These are phyloP conservation scores for Alternaria burnsii DNA, from an alignment of 2,329 filamentous ascomycete species.

Conservation along the genomic window DNA sequence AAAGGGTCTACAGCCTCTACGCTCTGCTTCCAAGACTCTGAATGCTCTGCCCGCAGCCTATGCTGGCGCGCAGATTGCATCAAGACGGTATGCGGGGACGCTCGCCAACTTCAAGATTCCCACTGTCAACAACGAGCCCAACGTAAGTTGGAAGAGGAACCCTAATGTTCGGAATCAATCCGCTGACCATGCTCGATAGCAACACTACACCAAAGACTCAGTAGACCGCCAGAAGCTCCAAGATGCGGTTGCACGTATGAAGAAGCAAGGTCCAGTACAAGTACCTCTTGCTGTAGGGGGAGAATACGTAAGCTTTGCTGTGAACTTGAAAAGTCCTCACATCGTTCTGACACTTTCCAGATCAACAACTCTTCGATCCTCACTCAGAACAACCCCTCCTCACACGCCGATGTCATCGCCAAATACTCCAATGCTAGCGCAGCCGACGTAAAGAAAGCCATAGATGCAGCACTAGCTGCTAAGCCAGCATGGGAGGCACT, in stretches of 20 bases:
- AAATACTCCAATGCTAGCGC: constrained; percentile 84
- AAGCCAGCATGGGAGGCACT: constrained; percentile 86
- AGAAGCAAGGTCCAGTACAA: constrained; percentile 74
- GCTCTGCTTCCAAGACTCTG: constrained; percentile 40
- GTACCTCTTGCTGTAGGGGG: constrained; percentile 87
- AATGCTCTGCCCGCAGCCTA: constrained; percentile 31
- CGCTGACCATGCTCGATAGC: constrained; percentile 61
- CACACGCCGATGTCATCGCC: constrained; percentile 79
- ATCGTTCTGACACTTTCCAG: constrained; percentile 51
- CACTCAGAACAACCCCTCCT: constrained; percentile 82
- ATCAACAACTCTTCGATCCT: constrained; percentile 72
- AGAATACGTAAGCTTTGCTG: constrained; percentile 68
- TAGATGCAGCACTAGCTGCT: constrained; percentile 84
- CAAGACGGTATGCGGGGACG: constrained; percentile 58
- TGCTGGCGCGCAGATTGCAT: constrained; percentile 34
- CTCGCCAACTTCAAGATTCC: constrained; percentile 89
- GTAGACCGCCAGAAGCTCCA: constrained; percentile 78
- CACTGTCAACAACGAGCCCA: constrained; percentile 90
- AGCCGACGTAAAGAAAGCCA: constrained; percentile 79
- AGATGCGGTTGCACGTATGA: constrained; percentile 74
- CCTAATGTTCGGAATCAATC: background rate
- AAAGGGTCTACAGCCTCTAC: constrained; percentile 43
- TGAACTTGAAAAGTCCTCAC: background rate
- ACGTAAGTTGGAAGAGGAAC: constrained; percentile 66
- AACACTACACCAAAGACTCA: constrained; percentile 88